Conservation (phyloP, 257 asterid species). For the Lycium ferocissimum region DNA sequence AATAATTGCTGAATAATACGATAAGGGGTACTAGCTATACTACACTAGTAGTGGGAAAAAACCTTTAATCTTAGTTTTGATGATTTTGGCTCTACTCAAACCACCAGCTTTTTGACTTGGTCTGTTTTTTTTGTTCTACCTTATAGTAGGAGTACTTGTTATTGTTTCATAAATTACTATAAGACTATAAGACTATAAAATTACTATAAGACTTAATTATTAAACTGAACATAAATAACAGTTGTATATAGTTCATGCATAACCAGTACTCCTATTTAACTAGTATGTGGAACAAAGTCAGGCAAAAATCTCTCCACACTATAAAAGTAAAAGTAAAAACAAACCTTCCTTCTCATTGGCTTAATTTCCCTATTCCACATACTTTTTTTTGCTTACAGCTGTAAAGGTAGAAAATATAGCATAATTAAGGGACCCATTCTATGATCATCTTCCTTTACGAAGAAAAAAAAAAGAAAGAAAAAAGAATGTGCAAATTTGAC, state of each 20-base stretch:
- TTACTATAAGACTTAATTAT: no score
- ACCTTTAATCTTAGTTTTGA: not conserved
- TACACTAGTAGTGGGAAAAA: not conserved
- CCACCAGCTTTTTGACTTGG: slow-evolving; percentile 38
- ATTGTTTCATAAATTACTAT: slow-evolving; percentile 33
- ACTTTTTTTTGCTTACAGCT: slow-evolving; percentile 49
- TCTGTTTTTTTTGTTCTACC: not conserved
- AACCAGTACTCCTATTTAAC: no score
- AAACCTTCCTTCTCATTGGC: slow-evolving; percentile 24
- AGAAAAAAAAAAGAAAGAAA: not conserved
- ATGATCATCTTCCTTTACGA: not conserved
- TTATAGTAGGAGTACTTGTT: slow-evolving; percentile 27
- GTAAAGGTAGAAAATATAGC: slow-evolving; percentile 57
- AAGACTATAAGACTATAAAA: no score
- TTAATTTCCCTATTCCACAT: slow-evolving; percentile 32
- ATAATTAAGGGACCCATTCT: slow-evolving; percentile 10
- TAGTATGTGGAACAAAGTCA: slow-evolving; percentile 31
- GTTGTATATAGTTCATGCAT: no score
- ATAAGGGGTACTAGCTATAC: no score
- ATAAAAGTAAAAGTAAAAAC: slow-evolving; percentile 24
- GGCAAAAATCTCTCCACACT: slow-evolving; percentile 24
- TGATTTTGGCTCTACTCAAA: not conserved
- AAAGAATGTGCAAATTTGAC: slow-evolving; percentile 33
- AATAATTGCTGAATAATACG: no score
- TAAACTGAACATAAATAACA: no score